These are phyloP conservation scores for Penicillium sp. DNA, from an alignment of 2,329 filamentous ascomycete species.

Conservation along the genomic window DNA sequence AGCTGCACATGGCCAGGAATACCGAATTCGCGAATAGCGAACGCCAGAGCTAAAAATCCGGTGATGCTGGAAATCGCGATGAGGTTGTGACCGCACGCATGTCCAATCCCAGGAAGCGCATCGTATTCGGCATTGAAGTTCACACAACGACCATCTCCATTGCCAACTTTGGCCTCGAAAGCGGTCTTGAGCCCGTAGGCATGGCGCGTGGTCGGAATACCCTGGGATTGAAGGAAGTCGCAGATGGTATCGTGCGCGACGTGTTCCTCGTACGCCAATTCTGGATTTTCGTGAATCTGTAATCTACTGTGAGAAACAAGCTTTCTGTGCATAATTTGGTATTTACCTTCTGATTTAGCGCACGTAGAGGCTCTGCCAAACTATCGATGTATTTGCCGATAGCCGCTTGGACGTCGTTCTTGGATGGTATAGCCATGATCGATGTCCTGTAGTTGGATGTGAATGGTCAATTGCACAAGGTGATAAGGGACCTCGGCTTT, in stretches of 20 bases:
- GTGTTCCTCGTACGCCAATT: constrained; percentile 22
- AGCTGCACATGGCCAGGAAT: constrained; percentile 8
- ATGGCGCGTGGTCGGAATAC: neutral
- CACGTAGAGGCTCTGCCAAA: too few species aligned
- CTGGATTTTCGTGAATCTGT: constrained; percentile 1
- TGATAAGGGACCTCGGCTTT: too few species aligned
- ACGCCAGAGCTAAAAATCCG: neutral
- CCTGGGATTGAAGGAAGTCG: constrained; percentile 2
- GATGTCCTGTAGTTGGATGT: too few species aligned
- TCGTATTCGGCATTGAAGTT: constrained; percentile 27
- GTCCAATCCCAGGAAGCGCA: constrained; percentile 21
- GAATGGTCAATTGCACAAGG: too few species aligned
- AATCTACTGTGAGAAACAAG: too few species aligned
- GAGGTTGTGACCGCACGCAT: constrained; percentile 29
- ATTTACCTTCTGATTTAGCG: too few species aligned
- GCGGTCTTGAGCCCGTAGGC: neutral
- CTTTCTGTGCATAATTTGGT: too few species aligned
- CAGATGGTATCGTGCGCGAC: constrained; percentile 18
- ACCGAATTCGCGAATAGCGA: neutral
- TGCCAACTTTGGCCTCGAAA: neutral
- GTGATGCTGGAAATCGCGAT: constrained; percentile 17
- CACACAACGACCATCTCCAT: constrained; percentile 1
- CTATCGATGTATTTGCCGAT: too few species aligned
- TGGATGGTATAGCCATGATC: too few species aligned
- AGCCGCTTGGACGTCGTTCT: too few species aligned